These are phyloP conservation scores for Malus hybrid DNA, from an alignment of 331 rosid species.

Conservation along the genomic window DNA sequence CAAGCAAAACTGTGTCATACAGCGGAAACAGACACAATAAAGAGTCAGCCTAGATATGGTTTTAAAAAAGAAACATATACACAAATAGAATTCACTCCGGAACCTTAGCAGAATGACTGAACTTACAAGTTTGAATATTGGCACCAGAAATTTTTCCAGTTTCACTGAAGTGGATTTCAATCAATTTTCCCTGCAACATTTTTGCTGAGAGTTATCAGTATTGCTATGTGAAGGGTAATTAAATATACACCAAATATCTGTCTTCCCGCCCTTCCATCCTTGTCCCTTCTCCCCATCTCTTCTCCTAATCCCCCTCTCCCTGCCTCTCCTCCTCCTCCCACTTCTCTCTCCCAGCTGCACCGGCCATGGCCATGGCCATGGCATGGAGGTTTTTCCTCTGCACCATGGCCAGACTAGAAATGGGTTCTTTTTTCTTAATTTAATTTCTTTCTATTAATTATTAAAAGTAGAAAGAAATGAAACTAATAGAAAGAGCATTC, in stretches of 20 bases:
- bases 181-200: constrained; percentile 80
- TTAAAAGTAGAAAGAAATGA: neutral
- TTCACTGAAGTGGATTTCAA: constrained; percentile 97
- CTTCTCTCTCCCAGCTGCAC: neutral
- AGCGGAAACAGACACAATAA: constrained; percentile 25
- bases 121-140: constrained; percentile 92
- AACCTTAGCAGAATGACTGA: constrained; percentile 7
- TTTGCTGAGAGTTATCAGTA: constrained; percentile 14
- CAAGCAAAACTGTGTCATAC: constrained; percentile 72
- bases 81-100: constrained; percentile 19
- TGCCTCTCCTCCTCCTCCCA: neutral
- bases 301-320: neutral
- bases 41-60: constrained; percentile 24
- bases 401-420: neutral
- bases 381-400: neutral
- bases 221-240: neutral
- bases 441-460: no score
- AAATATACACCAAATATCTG: neutral
- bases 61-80: neutral
- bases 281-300: neutral
- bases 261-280: neutral
- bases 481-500: constrained; percentile 5
- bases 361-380: neutral
- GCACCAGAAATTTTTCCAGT: constrained; percentile 97
- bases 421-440: neutral